A percentile compares a stretch with the other conserved stretches of the same genome.
These are phyloP conservation scores for Nannochloris sp. DNA, from an alignment of 139 green algal species.

Conservation along the genomic window DNA sequence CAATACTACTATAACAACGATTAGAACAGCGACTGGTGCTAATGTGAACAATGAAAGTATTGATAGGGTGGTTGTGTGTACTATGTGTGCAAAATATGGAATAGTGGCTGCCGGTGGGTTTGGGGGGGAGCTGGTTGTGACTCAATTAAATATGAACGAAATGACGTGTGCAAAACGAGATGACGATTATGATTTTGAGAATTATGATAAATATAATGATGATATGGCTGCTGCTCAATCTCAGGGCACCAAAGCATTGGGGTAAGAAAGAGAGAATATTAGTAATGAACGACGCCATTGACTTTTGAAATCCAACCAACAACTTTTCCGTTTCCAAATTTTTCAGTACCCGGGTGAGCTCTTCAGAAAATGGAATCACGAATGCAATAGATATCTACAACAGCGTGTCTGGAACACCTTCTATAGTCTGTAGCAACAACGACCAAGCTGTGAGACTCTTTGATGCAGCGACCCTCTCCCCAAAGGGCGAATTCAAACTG, in stretches of 20 bases:
- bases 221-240: too few species aligned
- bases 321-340: background rate
- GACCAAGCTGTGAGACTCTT: slow-evolving; percentile 61
- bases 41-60: slow-evolving; percentile 36
- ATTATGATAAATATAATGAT: too few species aligned
- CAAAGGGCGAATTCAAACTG: slow-evolving; percentile 19
- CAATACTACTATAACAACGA: too few species aligned
- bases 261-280: too few species aligned
- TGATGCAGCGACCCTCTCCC: slow-evolving; percentile 29
- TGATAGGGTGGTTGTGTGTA: slow-evolving; percentile 65
- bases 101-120: slow-evolving; percentile 79
- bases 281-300: too few species aligned
- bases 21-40: slow-evolving; percentile 23
- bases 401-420: background rate
- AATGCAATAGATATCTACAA: slow-evolving; percentile 86
- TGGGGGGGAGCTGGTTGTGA: slow-evolving; percentile 72
- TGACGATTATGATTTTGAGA: too few species aligned
- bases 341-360: slow-evolving; percentile 27
- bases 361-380: slow-evolving; percentile 85
- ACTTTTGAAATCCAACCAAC: too few species aligned
- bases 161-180: too few species aligned
- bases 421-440: slow-evolving; percentile 80
- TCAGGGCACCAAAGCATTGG: too few species aligned
- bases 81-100: slow-evolving; percentile 54
- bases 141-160: slow-evolving; percentile 11